phyloP scores from a whole-genome alignment of 2,329 filamentous ascomycete species.

The Thelonectria olida region DNA sequence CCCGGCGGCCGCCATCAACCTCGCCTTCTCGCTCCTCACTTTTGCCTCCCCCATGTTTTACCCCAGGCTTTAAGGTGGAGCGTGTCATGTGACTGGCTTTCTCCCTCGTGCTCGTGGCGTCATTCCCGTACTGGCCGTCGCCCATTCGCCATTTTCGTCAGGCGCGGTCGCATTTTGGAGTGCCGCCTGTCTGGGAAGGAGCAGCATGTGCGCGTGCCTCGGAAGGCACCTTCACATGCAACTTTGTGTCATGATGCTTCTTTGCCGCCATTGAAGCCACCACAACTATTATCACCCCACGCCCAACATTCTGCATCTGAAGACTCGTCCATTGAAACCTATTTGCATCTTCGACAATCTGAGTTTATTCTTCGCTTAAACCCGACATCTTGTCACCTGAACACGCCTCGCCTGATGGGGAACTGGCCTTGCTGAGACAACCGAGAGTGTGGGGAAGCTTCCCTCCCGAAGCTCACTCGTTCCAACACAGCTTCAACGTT shows the following conservation, averaged over 20 bases:
- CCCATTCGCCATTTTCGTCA: constrained; percentile 34
- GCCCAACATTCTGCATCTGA: constrained; percentile 13
- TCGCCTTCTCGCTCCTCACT: background rate
- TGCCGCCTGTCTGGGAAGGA: background rate
- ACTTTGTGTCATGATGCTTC: constrained; percentile 24
- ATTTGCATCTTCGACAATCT: constrained; percentile 8
- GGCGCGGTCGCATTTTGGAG: constrained; percentile 26
- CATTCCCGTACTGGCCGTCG: constrained; percentile 32
- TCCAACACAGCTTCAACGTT: constrained; percentile 21
- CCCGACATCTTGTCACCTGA: background rate
- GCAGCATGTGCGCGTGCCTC: constrained; percentile 41
- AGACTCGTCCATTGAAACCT: background rate
- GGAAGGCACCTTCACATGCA: constrained; percentile 42
- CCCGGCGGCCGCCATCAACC: background rate
- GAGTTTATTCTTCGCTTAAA: constrained; percentile 8
- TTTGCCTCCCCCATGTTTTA: constrained; percentile 31
- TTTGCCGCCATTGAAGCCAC: constrained; percentile 19
- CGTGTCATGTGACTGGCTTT: constrained; percentile 37
- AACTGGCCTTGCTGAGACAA: constrained; percentile 28
- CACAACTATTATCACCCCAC: constrained; percentile 11
- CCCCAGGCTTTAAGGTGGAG: constrained; percentile 36
- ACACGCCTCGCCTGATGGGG: constrained; percentile 29
- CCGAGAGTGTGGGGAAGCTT: constrained; percentile 38
- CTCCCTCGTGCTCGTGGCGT: constrained; percentile 31
- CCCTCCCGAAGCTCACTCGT: constrained; percentile 11